Conservation (phyloP, 805 yeast genomes). For the Yamadazyma insecticola region DNA sequence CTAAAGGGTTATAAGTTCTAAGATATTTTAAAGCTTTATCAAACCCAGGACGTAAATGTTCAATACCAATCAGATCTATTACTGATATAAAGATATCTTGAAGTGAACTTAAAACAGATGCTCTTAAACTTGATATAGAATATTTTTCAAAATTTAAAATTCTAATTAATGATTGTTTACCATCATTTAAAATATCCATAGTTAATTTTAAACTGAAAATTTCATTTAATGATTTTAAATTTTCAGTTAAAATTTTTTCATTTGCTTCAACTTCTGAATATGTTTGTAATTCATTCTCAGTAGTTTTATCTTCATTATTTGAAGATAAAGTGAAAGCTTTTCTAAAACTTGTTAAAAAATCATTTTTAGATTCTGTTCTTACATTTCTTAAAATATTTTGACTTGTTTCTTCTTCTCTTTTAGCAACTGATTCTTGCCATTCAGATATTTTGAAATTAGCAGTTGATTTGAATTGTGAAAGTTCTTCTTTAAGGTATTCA, state of each 20-base stretch:
- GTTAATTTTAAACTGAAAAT: slow-evolving; percentile 80
- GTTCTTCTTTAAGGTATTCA: slow-evolving; percentile 37
- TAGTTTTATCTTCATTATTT: slow-evolving; percentile 14
- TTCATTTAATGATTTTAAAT: slow-evolving; percentile 69
- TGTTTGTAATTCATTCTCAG: slow-evolving; percentile 25
- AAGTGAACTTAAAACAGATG: slow-evolving; percentile 35
- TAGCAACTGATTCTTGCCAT: slow-evolving; percentile 34
- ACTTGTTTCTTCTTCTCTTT: slow-evolving; percentile 46
- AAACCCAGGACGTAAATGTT: slow-evolving; percentile 85
- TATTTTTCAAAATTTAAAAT: slow-evolving; percentile 37
- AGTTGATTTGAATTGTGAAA: slow-evolving; percentile 19
- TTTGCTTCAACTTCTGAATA: slow-evolving; percentile 74
- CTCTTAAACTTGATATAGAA: slow-evolving; percentile 28
- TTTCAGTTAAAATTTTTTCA: slow-evolving; percentile 69
- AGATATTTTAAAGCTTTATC: slow-evolving; percentile 70
- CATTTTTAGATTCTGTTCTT: slow-evolving; percentile 46
- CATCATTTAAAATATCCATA: slow-evolving; percentile 62
- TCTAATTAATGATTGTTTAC: slow-evolving; percentile 59
- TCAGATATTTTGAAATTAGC: slow-evolving; percentile 20
- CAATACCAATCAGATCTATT: slow-evolving; percentile 55
- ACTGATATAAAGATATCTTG: slow-evolving; percentile 66
- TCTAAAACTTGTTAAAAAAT: slow-evolving; percentile 59
- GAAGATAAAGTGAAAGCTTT: slow-evolving; percentile 48
- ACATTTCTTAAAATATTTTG: slow-evolving; percentile 46
- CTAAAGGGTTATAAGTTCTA: slow-evolving; percentile 63